phyloP scores from a whole-genome alignment of 2,329 filamentous ascomycete species.

The Daldinia sp. region DNA sequence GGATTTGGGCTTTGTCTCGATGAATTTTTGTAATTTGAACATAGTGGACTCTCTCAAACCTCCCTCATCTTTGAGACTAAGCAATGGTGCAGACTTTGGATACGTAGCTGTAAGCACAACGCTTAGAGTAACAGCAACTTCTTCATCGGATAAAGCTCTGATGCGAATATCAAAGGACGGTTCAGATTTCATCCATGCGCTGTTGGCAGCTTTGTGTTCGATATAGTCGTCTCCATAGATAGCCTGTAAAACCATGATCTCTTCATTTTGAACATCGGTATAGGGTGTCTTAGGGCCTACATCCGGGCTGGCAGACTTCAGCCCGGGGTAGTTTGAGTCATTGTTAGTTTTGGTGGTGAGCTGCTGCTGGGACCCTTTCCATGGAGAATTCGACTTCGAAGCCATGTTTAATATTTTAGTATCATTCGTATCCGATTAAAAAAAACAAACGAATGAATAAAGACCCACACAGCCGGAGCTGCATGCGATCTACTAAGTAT shows the following conservation, averaged over 20 bases:
- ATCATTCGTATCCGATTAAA: constrained; percentile 35
- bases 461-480: constrained; percentile 62
- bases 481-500: constrained; percentile 57
- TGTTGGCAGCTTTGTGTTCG: constrained; percentile 72
- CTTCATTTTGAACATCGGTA: constrained; percentile 84
- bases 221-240: constrained; percentile 92
- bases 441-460: constrained; percentile 46
- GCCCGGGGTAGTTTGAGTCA: constrained; percentile 61
- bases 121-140: constrained; percentile 74
- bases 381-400: constrained; percentile 57
- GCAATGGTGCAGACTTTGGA: constrained; percentile 80
- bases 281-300: constrained; percentile 68
- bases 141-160: constrained; percentile 75
- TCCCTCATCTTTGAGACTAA: constrained; percentile 71
- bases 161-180: constrained; percentile 83
- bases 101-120: constrained; percentile 90
- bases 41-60: constrained; percentile 74
- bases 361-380: constrained; percentile 58
- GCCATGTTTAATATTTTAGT: constrained; percentile 56
- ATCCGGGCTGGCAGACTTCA: constrained; percentile 55
- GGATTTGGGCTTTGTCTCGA: constrained; percentile 65
- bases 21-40: constrained; percentile 72
- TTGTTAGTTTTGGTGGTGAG: constrained; percentile 49
- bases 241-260: constrained; percentile 83
- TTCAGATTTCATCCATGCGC: constrained; percentile 92